Evolutionary conservation across 1,139 yeast species (phyloP).

Genomic region (Meyerozyma athensensis): DNA sequence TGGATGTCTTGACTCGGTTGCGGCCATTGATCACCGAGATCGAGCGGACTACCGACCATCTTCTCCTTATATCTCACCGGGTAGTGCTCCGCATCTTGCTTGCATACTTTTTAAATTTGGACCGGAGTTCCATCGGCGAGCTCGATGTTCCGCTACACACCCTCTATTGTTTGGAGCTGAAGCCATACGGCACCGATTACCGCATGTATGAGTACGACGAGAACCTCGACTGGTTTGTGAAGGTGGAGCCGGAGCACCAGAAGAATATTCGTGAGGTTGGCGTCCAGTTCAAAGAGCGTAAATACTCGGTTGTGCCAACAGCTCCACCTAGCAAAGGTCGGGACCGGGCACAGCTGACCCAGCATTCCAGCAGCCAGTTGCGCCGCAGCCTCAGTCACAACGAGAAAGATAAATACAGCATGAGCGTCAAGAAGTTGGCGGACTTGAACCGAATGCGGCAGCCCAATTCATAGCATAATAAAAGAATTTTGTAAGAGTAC

Average conservation of each 20-base stretch:
- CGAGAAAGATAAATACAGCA: conserved; percentile 12
- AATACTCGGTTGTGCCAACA: conserved; percentile 70
- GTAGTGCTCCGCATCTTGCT: conserved; percentile 84
- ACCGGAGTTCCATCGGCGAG: conserved; percentile 78
- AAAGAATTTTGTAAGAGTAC: too few relatives aligned
- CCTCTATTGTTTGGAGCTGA: conserved; percentile 81
- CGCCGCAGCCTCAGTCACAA: conserved; percentile 16
- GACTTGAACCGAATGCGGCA: conserved; percentile 20
- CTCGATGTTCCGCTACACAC: conserved; percentile 92
- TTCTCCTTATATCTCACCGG: conserved; percentile 78
- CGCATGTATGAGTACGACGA: conserved; percentile 84
- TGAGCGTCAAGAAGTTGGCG: conserved; percentile 17
- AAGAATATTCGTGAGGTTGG: conserved; percentile 62
- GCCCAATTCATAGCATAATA: conserved; percentile 11
- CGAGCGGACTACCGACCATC: conserved; percentile 87
- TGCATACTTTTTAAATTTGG: conserved; percentile 85
- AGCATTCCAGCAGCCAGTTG: conserved; percentile 9
- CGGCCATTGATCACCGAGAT: conserved; percentile 89
- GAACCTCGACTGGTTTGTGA: conserved; percentile 67
- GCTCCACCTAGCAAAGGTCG: conserved; percentile 45
- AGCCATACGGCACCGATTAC: conserved; percentile 95
- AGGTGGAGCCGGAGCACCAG: conserved; percentile 64
- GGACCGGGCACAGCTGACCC: conserved; percentile 5
- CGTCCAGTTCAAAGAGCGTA: conserved; percentile 58
- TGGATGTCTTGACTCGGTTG: conserved; percentile 86